A percentile compares a stretch with the other conserved stretches of the same genome.
These are phyloP conservation scores for Aspergillus ibericus DNA, from an alignment of 2,329 filamentous ascomycete species.

Conservation along the genomic window DNA sequence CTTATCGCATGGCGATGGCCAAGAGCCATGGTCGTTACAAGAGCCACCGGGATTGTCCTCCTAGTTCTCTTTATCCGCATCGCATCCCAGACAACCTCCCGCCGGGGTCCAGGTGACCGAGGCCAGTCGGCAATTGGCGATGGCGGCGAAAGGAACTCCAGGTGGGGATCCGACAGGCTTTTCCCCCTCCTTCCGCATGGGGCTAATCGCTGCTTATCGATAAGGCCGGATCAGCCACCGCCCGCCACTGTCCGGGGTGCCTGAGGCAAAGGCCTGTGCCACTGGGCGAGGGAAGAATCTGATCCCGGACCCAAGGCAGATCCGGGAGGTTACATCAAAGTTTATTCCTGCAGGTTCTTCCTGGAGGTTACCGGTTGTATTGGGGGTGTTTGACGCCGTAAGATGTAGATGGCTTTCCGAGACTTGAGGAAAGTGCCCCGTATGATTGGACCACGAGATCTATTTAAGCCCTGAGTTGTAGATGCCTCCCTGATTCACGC, in stretches of 20 bases:
- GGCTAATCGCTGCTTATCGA: constrained; percentile 27
- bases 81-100: too few relatives aligned
- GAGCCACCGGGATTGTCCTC: background rate
- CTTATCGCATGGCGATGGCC: background rate
- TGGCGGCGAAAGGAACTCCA: background rate
- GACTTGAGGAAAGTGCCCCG: too few relatives aligned
- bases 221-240: constrained; percentile 17
- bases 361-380: background rate
- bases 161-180: background rate
- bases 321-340: background rate
- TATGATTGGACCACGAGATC: background rate
- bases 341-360: background rate
- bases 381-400: background rate
- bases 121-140: background rate
- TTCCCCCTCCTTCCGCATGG: constrained; percentile 1
- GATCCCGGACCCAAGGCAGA: background rate
- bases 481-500: too few relatives aligned
- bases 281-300: background rate
- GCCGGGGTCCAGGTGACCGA: background rate
- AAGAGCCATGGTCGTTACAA: background rate
- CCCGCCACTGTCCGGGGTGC: background rate
- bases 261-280: constrained; percentile 12
- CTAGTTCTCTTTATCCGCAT: background rate
- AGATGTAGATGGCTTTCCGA: too few relatives aligned
- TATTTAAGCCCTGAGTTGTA: background rate